Percentiles rank a stretch among this genome's conserved stretches.
phyloP scores from a whole-genome alignment of 805 yeast species.

The Hanseniaspora guilliermondii region DNA sequence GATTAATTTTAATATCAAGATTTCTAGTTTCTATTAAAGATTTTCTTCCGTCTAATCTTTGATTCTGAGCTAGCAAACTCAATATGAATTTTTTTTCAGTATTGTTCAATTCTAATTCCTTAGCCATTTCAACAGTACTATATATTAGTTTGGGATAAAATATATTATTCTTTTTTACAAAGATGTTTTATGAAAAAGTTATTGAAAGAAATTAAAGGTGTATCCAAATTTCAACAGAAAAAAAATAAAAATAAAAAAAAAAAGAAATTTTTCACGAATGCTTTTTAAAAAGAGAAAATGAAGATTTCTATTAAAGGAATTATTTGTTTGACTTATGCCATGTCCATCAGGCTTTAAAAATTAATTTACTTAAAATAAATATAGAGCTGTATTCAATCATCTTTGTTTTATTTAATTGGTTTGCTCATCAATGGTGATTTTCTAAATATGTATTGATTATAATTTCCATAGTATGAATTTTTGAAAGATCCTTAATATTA shows the following conservation, averaged over 20 bases:
- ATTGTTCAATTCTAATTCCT: constrained; percentile 46
- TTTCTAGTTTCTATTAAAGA: constrained; percentile 50
- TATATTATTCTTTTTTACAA: neutral
- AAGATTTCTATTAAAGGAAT: neutral
- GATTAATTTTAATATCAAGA: constrained; percentile 51
- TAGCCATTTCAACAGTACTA: constrained; percentile 36
- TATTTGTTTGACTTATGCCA: neutral
- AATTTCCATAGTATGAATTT: too few species aligned
- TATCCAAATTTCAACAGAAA: neutral
- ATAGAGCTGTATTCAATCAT: too few species aligned
- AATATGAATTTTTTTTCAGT: constrained; percentile 53
- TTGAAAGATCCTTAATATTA: too few species aligned
- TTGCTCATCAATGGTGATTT: too few species aligned
- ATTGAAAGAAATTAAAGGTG: neutral
- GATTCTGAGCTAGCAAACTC: constrained; percentile 48
- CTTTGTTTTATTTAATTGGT: too few species aligned
- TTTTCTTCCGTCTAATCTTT: constrained; percentile 58
- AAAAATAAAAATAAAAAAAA: neutral
- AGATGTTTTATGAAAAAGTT: neutral
- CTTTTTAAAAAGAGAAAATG: neutral
- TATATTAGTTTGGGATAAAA: neutral
- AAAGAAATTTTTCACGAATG: neutral
- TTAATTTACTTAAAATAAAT: too few species aligned
- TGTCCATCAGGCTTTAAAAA: too few species aligned
- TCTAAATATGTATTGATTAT: too few species aligned